Conservation (phyloP, 768 basidiomycete genomes). For the Xerocomellus chrysenteron region DNA sequence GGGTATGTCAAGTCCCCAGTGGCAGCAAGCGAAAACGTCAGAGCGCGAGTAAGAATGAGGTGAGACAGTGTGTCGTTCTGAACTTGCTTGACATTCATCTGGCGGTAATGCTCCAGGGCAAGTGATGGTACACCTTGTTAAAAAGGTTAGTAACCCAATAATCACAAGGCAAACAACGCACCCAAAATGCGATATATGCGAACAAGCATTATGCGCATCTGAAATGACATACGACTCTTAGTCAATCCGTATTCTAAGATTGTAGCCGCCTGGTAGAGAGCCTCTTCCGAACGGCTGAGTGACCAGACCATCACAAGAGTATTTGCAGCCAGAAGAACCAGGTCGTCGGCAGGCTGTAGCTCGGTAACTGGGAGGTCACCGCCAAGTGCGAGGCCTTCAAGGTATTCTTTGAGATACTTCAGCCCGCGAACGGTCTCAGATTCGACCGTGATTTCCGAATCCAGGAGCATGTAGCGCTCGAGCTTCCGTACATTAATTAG, state of each 20-base stretch:
- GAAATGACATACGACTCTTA: constrained; percentile 78
- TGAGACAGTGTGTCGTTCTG: constrained; percentile 91
- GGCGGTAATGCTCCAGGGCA: constrained; percentile 77
- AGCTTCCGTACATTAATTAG: constrained; percentile 77
- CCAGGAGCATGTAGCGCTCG: constrained; percentile 55
- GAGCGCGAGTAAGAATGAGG: constrained; percentile 71
- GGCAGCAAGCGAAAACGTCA: constrained; percentile 75
- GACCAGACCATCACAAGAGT: constrained; percentile 65
- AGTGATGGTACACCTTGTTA: constrained; percentile 64
- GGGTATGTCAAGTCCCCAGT: constrained; percentile 74
- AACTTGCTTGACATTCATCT: constrained; percentile 77
- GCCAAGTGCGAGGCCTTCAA: constrained; percentile 67
- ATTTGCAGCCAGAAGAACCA: constrained; percentile 72
- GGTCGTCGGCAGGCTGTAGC: constrained; percentile 85
- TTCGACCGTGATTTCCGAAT: constrained; percentile 52
- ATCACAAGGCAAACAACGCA: constrained; percentile 29
- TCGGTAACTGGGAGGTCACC: constrained; percentile 67
- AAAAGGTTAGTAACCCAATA: background rate
- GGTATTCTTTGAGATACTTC: constrained; percentile 59
- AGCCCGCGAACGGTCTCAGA: constrained; percentile 52
- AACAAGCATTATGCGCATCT: constrained; percentile 72
- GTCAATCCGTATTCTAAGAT: constrained; percentile 71
- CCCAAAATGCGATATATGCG: constrained; percentile 82
- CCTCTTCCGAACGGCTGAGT: constrained; percentile 49
- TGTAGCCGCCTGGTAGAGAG: constrained; percentile 63